Evolutionary conservation across 75 land plant species (phyloP), one percentile per base, ranked within the genome.

Genomic region (Cryptomeria japonica): DNA sequence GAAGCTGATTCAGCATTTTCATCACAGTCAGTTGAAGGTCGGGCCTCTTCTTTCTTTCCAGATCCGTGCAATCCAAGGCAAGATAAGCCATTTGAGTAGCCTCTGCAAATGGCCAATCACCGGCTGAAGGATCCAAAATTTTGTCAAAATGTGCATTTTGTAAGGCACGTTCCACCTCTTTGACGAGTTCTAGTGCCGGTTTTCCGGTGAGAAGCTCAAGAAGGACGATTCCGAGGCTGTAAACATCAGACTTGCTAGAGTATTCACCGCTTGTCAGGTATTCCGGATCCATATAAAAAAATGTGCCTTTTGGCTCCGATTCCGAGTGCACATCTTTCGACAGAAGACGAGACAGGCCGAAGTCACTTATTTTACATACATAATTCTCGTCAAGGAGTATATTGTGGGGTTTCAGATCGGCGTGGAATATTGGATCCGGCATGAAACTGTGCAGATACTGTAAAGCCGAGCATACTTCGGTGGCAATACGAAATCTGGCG

Each of bases 11-110:
- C 28, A 88, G 87, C 18, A 91, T 88, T 76, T 87, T 88, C 93
- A 88, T 88, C 10, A 93, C 92, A 1, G 92, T 93, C 14, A 89
- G 85, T 5, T 44, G 88, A 58, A 96, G 90, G 39, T 93, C 90
- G 3, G 97, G 95, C 22, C 95, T 85, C 14, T 85, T 82, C 87
- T 77, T 89, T 75, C 94, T 79, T 18, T 86, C 82, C 88, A 87
- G 83, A 80, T 93, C 84, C 0, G 42, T 51, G 70, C 86, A 88
- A 18, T 84, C 16, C 31, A 88, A 32, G 32, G 47, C 68, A 3
- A 88, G 19, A n/a, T 32, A 37, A 22, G 89, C 86, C 11, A 88
- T 41, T 37, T 38, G 72, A 34, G 18, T 36, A 7, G 89, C 89
- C 19, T 58, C 5, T 19, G 18, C 36, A 22, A 56, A 18, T 10